phyloP scores from a whole-genome alignment of 225 moss, liverwort and hornwort species.

The Lunularia cruciata region DNA sequence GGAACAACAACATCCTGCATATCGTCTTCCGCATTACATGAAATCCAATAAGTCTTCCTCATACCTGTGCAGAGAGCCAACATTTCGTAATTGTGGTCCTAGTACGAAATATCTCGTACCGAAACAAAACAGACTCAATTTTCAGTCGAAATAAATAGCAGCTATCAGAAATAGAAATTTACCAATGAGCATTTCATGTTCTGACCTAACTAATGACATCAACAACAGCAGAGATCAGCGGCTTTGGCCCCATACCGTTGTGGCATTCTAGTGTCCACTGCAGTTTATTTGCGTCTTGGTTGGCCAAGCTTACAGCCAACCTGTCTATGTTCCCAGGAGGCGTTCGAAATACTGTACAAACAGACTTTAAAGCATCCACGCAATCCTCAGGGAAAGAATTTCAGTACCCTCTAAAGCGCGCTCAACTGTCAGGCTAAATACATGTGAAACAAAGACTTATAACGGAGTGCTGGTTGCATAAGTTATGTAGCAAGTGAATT shows the following conservation, averaged over 20 bases:
- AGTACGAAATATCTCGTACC: too few relatives aligned
- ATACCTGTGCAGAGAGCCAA: conserved; percentile 86
- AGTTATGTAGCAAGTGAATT: not conserved
- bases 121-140: not conserved
- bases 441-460: too few relatives aligned
- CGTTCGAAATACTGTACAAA: conserved; percentile 93
- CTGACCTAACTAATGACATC: too few relatives aligned
- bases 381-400: conserved; percentile 8
- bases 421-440: too few relatives aligned
- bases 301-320: conserved; percentile 71
- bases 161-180: not conserved
- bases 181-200: not conserved
- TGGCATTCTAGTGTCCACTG: conserved; percentile 85
- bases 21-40: conserved; percentile 85
- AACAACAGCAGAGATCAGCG: too few relatives aligned
- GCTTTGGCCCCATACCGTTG: conserved; percentile 58
- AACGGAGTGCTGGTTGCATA: too few relatives aligned
- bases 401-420: not conserved
- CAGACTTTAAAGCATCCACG: conserved; percentile 54
- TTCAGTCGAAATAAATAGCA: not conserved
- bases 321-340: conserved; percentile 81
- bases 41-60: conserved; percentile 87
- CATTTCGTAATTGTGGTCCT: too few relatives aligned
- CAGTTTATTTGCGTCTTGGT: conserved; percentile 69
- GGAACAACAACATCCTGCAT: conserved; percentile 89